Base-by-base conservation (phyloP, 2,329 filamentous ascomycete species). In the Chalaropsis ovoidea region DNA sequence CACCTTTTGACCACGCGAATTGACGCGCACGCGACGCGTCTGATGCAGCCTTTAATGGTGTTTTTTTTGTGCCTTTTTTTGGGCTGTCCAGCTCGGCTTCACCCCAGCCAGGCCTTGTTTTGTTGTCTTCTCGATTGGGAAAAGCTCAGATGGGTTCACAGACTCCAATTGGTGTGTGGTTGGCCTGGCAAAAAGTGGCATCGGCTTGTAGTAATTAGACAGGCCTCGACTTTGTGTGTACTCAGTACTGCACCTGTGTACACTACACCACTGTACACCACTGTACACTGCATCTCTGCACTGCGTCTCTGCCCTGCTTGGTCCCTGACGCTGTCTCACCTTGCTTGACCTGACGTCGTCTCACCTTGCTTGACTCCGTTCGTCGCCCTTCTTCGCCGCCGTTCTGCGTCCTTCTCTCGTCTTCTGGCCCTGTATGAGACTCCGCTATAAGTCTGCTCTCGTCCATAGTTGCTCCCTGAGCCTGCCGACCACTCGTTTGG, bases 141-240 rank as follows among this genome's bases (percentile, higher is more conserved):
- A 11, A 58, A 58, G 54, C 54, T 35, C 10, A 15, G 27, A 35
- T n/a, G 17, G 35, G 54, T 10, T 58, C 54, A 39, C 54, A 58
- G 31, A 39, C 27, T 56, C 52, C 27, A n/a, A n/a, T 31, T 35
- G 42, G 13, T 43, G 17, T n/a, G 3, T 43, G 54, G 54, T 58
- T 58, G 54, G 54, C 54, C 54, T 58, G 54, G 54, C 54, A 58
- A 58, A 58, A 58, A 58, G 54, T 58, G 31, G 54, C 54, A 58
- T 39, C 54, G 31, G 24, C 15, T 10, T 58, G 27, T 35, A 39
- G 13, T 27, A 39, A 58, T 24, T 35, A 31, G 54, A 58, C 54
- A 58, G 54, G 43, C 43, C 43, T 17, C 15, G 43, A n/a, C 43
- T 5, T 43, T n/a, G n/a, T n/a, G n/a, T n/a, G n/a, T n/a, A n/a